Conservation (phyloP, 805 yeast species). For the Wickerhamiella azyma region DNA sequence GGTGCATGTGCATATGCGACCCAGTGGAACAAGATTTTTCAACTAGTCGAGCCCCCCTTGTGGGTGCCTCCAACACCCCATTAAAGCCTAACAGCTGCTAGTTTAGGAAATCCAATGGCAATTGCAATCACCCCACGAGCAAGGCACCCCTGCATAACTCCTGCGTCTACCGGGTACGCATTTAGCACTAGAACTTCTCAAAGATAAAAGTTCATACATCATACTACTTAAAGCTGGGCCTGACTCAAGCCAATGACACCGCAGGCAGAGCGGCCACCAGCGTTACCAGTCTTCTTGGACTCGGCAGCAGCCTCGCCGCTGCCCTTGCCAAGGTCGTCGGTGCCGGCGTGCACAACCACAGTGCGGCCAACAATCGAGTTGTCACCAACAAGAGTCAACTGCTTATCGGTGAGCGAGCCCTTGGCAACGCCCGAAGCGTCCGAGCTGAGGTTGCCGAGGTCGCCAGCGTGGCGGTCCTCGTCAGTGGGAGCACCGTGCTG, state of each 20-base stretch:
- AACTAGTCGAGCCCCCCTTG: no score
- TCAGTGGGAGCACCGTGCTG: constrained; percentile 84
- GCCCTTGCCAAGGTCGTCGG: constrained; percentile 91
- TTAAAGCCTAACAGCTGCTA: no score
- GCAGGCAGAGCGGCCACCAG: constrained; percentile 97
- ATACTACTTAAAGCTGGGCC: constrained; percentile 2
- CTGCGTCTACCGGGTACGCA: no score
- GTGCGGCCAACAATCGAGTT: constrained; percentile 88
- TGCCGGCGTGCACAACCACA: constrained; percentile 85
- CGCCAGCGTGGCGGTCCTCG: constrained; percentile 70
- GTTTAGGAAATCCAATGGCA: no score
- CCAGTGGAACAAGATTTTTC: no score
- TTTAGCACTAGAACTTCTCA: no score
- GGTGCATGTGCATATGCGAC: no score
- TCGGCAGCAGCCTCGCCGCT: constrained; percentile 51
- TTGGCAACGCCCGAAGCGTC: constrained; percentile 82
- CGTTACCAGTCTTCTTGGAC: constrained; percentile 90
- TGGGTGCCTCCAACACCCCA: no score
- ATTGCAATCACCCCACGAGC: no score
- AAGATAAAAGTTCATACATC: no score
- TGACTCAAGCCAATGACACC: constrained; percentile 79
- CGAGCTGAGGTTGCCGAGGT: constrained; percentile 85
- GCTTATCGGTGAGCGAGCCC: constrained; percentile 67
- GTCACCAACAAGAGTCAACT: constrained; percentile 73
- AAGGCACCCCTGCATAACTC: no score